phyloP scores from a whole-genome alignment of 2,329 filamentous ascomycete genomes.

The Sclerotinia nivalis region DNA sequence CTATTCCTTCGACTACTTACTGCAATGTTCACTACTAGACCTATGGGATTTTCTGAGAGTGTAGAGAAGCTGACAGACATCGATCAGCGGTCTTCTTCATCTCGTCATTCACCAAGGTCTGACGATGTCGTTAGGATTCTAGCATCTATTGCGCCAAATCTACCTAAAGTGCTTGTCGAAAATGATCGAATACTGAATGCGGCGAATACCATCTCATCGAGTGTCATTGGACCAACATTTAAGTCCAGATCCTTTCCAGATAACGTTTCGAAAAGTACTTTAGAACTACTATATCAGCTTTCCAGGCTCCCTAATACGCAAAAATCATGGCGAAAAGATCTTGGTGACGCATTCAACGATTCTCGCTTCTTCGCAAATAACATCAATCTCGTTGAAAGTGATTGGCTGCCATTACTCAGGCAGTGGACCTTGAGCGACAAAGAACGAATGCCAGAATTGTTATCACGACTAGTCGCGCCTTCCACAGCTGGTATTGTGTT shows the following conservation, averaged over 20 bases:
- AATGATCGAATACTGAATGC: slow-evolving; percentile 79
- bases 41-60: slow-evolving; percentile 69
- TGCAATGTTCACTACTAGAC: slow-evolving; percentile 90
- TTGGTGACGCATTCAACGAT: slow-evolving; percentile 90
- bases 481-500: slow-evolving; percentile 96
- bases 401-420: slow-evolving; percentile 80
- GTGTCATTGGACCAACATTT: slow-evolving; percentile 78
- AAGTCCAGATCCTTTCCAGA: slow-evolving; percentile 85
- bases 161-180: slow-evolving; percentile 82
- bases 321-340: slow-evolving; percentile 90
- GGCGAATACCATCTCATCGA: slow-evolving; percentile 77
- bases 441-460: slow-evolving; percentile 78
- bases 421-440: slow-evolving; percentile 88
- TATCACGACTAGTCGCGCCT: slow-evolving; percentile 77
- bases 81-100: slow-evolving; percentile 35
- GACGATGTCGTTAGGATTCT: slow-evolving; percentile 82
- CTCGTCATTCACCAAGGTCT: slow-evolving; percentile 47
- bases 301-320: slow-evolving; percentile 76
- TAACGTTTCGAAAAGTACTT: slow-evolving; percentile 70
- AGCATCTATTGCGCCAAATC: slow-evolving; percentile 73
- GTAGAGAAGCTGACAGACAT: slow-evolving; percentile 41
- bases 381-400: slow-evolving; percentile 62
- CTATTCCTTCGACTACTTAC: slow-evolving; percentile 84
- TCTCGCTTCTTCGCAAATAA: slow-evolving; percentile 76
- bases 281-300: slow-evolving; percentile 75